Evolutionary conservation across 148 eudicot genomes (phyloP).

Genomic region (Cornus florida): DNA sequence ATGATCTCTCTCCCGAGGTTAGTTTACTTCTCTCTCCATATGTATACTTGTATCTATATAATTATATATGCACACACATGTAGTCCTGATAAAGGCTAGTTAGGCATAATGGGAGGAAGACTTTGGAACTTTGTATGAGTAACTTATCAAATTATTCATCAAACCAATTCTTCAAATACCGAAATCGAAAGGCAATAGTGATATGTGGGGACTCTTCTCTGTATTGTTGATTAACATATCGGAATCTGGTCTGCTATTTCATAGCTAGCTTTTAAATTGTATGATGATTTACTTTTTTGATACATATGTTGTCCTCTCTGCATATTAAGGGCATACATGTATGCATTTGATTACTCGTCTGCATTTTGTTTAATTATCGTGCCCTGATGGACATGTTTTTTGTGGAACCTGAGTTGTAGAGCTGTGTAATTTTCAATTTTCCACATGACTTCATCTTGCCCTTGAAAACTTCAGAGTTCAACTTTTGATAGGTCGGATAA

Average conservation of each 20-base stretch:
- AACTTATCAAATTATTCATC: not conserved
- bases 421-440: not conserved
- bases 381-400: not conserved
- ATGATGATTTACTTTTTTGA: no score
- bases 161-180: not conserved
- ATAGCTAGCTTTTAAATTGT: not conserved
- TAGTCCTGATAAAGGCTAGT: no score
- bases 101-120: no score
- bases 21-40: slow-evolving; percentile 9
- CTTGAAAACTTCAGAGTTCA: not conserved
- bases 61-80: no score
- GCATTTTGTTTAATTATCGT: no score
- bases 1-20: slow-evolving; percentile 95
- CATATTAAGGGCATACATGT: not conserved
- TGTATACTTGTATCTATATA: no score
- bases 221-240: not conserved
- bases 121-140: no score
- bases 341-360: not conserved
- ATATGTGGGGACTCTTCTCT: not conserved
- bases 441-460: not conserved
- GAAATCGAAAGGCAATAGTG: not conserved
- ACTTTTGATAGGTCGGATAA: not conserved
- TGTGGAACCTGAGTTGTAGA: not conserved
- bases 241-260: not conserved
- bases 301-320: no score